These are phyloP conservation scores for Clarireedia hainanense DNA, from an alignment of 2,329 filamentous ascomycete species.

Conservation along the genomic window DNA sequence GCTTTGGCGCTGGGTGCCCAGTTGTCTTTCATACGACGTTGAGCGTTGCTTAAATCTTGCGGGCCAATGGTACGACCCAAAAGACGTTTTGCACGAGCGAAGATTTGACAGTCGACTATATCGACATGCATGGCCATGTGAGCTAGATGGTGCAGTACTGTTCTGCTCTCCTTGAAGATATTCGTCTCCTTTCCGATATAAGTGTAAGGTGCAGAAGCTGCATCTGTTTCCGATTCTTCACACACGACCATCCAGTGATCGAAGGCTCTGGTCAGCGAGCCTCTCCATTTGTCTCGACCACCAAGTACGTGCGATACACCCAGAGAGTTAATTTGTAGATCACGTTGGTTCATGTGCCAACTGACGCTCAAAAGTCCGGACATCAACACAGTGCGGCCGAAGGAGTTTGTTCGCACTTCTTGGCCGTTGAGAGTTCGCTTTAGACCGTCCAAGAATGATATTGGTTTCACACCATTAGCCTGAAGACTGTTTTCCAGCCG, in stretches of 20 bases:
- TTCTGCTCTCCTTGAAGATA: constrained; percentile 75
- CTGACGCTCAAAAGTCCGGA: constrained; percentile 86
- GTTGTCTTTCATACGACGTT: constrained; percentile 73
- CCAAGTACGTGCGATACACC: constrained; percentile 73
- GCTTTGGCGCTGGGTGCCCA: constrained; percentile 89
- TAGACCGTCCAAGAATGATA: constrained; percentile 82
- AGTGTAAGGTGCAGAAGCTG: constrained; percentile 45
- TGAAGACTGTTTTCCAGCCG: constrained; percentile 73
- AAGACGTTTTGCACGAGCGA: constrained; percentile 76
- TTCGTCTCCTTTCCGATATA: constrained; percentile 53
- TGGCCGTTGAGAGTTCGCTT: constrained; percentile 84
- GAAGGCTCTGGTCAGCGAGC: constrained; percentile 76
- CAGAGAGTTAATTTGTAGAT: constrained; percentile 83
- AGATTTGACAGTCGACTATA: constrained; percentile 95
- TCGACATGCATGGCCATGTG: constrained; percentile 98
- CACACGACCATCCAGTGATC: constrained; percentile 93
- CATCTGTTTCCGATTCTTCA: constrained; percentile 63
- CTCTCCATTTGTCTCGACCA: constrained; percentile 84
- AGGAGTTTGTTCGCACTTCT: constrained; percentile 82
- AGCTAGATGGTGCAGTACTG: constrained; percentile 83
- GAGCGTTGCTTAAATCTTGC: constrained; percentile 71
- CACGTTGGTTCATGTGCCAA: constrained; percentile 96
- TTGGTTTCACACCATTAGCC: constrained; percentile 74
- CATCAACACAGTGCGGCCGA: constrained; percentile 90
- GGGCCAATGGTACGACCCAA: constrained; percentile 78